Evolutionary conservation across 2,329 filamentous ascomycete genomes (phyloP).

Genomic region (Chaetomium globosum): DNA sequence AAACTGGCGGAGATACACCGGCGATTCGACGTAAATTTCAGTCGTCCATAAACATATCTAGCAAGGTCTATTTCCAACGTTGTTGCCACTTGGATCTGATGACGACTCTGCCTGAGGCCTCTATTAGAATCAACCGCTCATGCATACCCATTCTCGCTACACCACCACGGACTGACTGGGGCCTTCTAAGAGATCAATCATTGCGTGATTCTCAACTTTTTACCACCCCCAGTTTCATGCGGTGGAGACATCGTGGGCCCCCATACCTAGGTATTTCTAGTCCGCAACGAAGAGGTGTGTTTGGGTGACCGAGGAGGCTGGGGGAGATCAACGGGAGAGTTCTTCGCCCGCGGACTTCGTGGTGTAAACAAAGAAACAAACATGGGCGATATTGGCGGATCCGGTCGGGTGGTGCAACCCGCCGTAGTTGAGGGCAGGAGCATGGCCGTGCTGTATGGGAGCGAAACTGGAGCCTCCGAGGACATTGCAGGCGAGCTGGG

Average conservation of each 20-base stretch:
- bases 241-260: neutral
- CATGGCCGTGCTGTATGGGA: constrained; percentile 81
- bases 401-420: constrained; percentile 17
- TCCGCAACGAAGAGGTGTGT: neutral
- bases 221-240: neutral
- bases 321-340: too few species aligned
- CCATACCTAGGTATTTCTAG: neutral
- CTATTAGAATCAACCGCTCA: neutral
- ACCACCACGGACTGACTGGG: neutral
- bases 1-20: neutral
- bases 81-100: neutral
- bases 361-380: neutral
- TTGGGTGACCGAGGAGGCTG: neutral
- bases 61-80: neutral
- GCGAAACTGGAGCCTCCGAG: constrained; percentile 92
- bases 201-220: neutral
- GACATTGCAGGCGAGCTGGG: constrained; percentile 87
- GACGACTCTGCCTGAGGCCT: neutral
- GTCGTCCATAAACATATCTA: neutral
- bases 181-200: neutral
- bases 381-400: constrained; percentile 18
- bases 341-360: neutral
- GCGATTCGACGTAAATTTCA: neutral
- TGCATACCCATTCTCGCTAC: neutral
- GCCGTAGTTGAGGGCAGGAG: constrained; percentile 41